phyloP scores from a whole-genome alignment of 306 rosid species.

The Carpinus viminea region DNA sequence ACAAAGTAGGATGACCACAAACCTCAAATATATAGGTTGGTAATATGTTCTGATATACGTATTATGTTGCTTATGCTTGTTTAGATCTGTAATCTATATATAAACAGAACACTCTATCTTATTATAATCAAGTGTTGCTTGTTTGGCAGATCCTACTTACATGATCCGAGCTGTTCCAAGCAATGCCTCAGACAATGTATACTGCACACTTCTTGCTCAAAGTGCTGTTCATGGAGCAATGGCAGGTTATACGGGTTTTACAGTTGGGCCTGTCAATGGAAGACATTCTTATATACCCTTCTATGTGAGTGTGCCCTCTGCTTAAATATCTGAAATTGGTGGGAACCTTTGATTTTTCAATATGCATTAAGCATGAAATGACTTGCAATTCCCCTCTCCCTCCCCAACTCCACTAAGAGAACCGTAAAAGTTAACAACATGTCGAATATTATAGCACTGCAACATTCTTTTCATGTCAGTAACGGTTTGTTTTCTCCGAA shows the following conservation, averaged over 20 bases:
- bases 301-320: conserved; percentile 53
- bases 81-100: background rate
- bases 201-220: conserved; percentile 91
- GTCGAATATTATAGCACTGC: background rate
- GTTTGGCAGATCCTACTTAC: conserved; percentile 83
- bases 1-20: conserved; percentile 45
- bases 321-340: background rate
- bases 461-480: background rate
- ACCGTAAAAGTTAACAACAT: no score
- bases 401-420: no score
- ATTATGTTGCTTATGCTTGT: background rate
- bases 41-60: background rate
- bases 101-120: background rate
- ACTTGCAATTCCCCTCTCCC: no score
- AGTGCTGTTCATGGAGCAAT: conserved; percentile 96
- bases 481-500: background rate
- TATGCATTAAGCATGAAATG: no score
- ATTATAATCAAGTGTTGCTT: background rate
- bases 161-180: conserved; percentile 95
- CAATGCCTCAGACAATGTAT: conserved; percentile 90
- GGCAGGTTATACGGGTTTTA: conserved; percentile 93
- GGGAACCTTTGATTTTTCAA: no score
- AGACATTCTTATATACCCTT: conserved; percentile 88
- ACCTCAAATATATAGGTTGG: conserved; percentile 92
- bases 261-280: conserved; percentile 85